Evolutionary conservation across 2,329 filamentous ascomycete genomes (phyloP).

Genomic region (Leptographium lundbergii): DNA sequence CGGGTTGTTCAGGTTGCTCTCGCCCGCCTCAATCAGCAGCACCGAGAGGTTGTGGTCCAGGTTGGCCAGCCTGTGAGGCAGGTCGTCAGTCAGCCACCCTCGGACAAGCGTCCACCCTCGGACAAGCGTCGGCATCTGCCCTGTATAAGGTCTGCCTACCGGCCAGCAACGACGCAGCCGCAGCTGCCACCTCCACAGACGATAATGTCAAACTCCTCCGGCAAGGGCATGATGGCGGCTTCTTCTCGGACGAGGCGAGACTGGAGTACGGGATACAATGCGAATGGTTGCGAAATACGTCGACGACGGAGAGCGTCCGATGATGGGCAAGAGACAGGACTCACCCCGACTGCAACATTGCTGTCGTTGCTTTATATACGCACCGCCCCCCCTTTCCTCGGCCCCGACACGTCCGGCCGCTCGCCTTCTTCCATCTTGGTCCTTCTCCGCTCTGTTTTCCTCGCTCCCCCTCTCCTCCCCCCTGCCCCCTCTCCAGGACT

Average conservation of each 20-base stretch:
- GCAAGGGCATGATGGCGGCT: constrained; percentile 24
- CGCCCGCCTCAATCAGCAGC: constrained; percentile 57
- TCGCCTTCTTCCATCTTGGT: background rate
- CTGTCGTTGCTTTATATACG: background rate
- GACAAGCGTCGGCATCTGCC: background rate
- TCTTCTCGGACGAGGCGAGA: background rate
- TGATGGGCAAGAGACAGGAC: background rate
- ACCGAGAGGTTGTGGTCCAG: constrained; percentile 62
- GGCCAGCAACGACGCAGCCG: constrained; percentile 43
- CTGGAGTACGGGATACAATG: background rate
- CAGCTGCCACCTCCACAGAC: constrained; percentile 64
- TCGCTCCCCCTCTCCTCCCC: background rate
- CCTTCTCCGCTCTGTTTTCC: background rate
- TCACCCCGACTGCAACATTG: background rate
- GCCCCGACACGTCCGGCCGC: no score
- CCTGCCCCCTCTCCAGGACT: background rate
- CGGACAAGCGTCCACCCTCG: background rate
- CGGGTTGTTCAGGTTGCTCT: constrained; percentile 65
- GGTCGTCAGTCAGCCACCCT: constrained; percentile 13
- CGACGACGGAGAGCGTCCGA: background rate
- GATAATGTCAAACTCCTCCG: constrained; percentile 72
- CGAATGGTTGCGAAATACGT: background rate
- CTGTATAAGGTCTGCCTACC: constrained; percentile 24
- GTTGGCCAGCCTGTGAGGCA: constrained; percentile 48
- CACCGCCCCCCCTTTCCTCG: background rate